These are phyloP conservation scores for Striga asiatica DNA, from an alignment of 257 asterid genomes.

Conservation along the genomic window DNA sequence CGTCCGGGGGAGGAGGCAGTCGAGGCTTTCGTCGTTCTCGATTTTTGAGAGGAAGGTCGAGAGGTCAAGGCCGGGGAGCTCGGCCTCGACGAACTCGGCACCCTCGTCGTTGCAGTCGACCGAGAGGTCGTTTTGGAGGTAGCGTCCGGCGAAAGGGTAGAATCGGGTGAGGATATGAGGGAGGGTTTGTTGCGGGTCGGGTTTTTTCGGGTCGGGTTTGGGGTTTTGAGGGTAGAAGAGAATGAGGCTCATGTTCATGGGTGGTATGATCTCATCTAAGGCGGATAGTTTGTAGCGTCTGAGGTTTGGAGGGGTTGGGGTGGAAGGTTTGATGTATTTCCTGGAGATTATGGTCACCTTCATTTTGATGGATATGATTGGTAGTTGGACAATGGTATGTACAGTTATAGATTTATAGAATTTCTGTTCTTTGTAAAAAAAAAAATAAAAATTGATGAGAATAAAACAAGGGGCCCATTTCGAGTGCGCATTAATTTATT, in stretches of 20 bases:
- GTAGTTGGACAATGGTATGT: background rate
- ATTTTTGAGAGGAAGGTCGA: background rate
- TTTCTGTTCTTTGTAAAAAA: no score
- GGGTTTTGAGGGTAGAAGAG: background rate
- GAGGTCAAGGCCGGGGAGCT: background rate
- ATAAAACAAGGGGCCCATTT: no score
- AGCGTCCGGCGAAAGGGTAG: slow-evolving; percentile 16
- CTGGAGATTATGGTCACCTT: background rate
- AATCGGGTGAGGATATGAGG: slow-evolving; percentile 4
- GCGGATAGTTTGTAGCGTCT: background rate
- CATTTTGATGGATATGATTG: background rate
- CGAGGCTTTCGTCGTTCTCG: background rate
- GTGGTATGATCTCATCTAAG: background rate
- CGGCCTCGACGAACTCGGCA: slow-evolving; percentile 13
- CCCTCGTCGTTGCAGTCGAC: slow-evolving; percentile 9
- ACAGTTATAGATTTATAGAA: background rate
- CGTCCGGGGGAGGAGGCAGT: background rate
- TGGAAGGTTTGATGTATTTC: slow-evolving; percentile 1
- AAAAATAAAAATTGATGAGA: no score
- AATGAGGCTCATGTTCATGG: background rate
- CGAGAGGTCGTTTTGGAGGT: background rate
- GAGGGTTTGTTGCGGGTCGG: background rate
- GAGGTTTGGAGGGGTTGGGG: slow-evolving; percentile 10
- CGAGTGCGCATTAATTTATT: no score
- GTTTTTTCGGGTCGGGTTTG: background rate